These are phyloP conservation scores for Podospora sp. DNA, from an alignment of 495 filamentous ascomycete genomes.

Conservation along the genomic window DNA sequence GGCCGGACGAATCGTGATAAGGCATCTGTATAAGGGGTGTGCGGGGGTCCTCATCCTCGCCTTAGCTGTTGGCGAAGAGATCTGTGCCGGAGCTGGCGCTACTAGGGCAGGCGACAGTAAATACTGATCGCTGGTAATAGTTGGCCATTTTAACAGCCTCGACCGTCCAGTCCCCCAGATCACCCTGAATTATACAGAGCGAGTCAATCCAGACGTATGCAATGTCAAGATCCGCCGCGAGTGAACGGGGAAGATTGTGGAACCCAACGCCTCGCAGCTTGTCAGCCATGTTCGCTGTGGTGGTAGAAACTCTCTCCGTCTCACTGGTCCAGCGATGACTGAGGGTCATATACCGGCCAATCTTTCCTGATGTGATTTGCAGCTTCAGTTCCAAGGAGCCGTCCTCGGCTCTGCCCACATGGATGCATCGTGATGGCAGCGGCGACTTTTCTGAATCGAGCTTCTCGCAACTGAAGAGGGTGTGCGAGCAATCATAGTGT, in stretches of 20 bases:
- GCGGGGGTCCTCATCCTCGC: not conserved
- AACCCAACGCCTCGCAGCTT: conserved; percentile 10
- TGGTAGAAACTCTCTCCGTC: conserved; percentile 11
- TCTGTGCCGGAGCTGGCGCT: not conserved
- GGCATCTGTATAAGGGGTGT: conserved; percentile 13
- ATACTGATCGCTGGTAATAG: conserved; percentile 21
- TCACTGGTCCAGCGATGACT: conserved; percentile 22
- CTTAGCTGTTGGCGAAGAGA: conserved; percentile 13
- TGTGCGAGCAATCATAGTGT: conserved; percentile 1
- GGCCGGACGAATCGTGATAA: not conserved
- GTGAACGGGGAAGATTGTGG: conserved; percentile 8
- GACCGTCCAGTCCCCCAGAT: not conserved
- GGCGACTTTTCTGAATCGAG: not conserved
- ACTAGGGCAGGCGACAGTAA: conserved; percentile 19
- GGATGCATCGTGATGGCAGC: conserved; percentile 6
- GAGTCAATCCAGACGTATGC: conserved; percentile 23
- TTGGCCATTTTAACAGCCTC: conserved; percentile 19
- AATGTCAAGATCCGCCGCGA: conserved; percentile 11
- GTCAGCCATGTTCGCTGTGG: conserved; percentile 3
- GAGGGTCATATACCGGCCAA: conserved; percentile 13
- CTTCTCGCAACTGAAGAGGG: not conserved
- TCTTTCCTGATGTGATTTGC: not conserved
- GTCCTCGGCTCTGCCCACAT: not conserved
- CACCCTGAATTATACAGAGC: conserved; percentile 20
- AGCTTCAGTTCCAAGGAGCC: not conserved